Percentiles rank a stretch among this genome's conserved stretches.
phyloP scores from a whole-genome alignment of 2,329 filamentous ascomycete species.

The Beauveria sp. region DNA sequence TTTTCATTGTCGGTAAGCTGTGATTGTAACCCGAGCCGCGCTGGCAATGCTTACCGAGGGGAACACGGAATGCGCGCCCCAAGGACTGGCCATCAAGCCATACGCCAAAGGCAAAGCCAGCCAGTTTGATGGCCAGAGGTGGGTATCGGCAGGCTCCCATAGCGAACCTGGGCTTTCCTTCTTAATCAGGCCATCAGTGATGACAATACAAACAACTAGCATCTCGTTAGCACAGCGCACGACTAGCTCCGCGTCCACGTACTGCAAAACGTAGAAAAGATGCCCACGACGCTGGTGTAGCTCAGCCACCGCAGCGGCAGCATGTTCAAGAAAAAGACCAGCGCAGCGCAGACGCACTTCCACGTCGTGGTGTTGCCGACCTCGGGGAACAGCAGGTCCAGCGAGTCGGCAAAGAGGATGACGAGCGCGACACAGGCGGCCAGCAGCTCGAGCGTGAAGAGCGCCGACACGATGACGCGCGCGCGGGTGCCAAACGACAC shows the following conservation, averaged over 20 bases:
- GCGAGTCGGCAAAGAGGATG: slow-evolving; percentile 87
- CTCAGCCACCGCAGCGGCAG: slow-evolving; percentile 76
- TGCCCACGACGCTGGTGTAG: slow-evolving; percentile 88
- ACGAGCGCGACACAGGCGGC: slow-evolving; percentile 84
- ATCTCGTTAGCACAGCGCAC: not conserved
- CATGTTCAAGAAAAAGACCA: slow-evolving; percentile 78
- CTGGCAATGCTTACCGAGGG: slow-evolving; percentile 53
- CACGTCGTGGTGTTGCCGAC: slow-evolving; percentile 59
- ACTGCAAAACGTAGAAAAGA: slow-evolving; percentile 83
- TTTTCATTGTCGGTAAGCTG: not conserved
- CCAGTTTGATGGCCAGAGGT: slow-evolving; percentile 82
- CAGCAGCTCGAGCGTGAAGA: slow-evolving; percentile 83
- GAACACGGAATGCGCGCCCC: slow-evolving; percentile 62
- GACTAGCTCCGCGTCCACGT: slow-evolving; percentile 34
- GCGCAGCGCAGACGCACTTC: slow-evolving; percentile 76
- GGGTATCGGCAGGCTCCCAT: slow-evolving; percentile 68
- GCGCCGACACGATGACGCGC: slow-evolving; percentile 70
- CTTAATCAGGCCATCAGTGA: slow-evolving; percentile 82
- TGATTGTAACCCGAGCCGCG: not conserved
- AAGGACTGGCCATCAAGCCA: slow-evolving; percentile 76
- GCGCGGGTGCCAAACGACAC: slow-evolving; percentile 81
- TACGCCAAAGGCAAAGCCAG: slow-evolving; percentile 79
- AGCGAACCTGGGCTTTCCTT: slow-evolving; percentile 73
- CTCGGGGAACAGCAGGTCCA: slow-evolving; percentile 69
- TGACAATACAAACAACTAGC: slow-evolving; percentile 72